Conservation (phyloP, 1,284 basidiomycete species). For the Agroathelia rolfsii region DNA sequence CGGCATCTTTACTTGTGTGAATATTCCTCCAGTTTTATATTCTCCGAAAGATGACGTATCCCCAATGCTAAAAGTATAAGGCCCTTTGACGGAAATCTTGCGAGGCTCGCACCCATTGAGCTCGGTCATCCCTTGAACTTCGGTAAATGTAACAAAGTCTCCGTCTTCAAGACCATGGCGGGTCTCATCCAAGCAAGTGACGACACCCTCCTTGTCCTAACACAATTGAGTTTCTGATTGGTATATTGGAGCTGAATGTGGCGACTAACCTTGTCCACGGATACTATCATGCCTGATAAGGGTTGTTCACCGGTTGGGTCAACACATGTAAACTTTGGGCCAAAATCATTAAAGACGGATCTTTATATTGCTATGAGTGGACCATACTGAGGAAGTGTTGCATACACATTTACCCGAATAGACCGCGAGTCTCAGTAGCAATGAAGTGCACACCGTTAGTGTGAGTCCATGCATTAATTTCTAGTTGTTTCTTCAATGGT, state of each 20-base stretch:
- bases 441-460: conserved; percentile 87
- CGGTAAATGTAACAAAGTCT: conserved; percentile 95
- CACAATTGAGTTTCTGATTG: conserved; percentile 1
- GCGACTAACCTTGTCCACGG: conserved; percentile 63
- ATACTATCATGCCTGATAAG: conserved; percentile 91
- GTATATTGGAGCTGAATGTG: background rate
- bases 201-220: conserved; percentile 80
- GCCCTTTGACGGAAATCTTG: conserved; percentile 90
- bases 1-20: conserved; percentile 99
- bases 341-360: conserved; percentile 95
- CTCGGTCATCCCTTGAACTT: conserved; percentile 92
- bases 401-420: conserved; percentile 74
- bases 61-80: conserved; percentile 92
- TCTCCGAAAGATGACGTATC: conserved; percentile 73
- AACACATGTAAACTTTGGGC: conserved; percentile 86
- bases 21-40: conserved; percentile 89
- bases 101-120: conserved; percentile 87
- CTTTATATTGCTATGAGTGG: conserved; percentile 31
- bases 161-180: conserved; percentile 97
- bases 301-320: conserved; percentile 95
- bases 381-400: conserved; percentile 8
- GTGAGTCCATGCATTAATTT: conserved; percentile 94
- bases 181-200: conserved; percentile 95
- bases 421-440: conserved; percentile 83
- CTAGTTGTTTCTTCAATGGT: conserved; percentile 75